Base-by-base conservation (phyloP, 345 rosid genomes). In the Heritiera fomes region DNA sequence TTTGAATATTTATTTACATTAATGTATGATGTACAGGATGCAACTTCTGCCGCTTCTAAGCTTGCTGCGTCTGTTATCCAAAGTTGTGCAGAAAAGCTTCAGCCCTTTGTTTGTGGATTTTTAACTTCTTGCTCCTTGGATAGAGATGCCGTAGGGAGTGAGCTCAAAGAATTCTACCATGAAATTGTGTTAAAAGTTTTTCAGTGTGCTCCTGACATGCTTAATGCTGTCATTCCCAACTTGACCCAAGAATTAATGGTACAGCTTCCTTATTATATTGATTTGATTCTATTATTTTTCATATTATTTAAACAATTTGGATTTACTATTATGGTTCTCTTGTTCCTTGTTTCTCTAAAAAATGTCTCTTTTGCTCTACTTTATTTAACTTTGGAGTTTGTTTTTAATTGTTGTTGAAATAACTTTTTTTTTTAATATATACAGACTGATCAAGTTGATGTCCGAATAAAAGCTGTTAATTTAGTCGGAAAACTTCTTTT, bases 391-490 rank as follows among this genome's bases (percentile, higher is more conserved):
- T 41, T 17, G 20, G 43, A 76, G 64, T 45, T 43, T 67, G 49
- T 75, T 17, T 43, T 71, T 23, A 1, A 17, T 5, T 70, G 17
- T 73, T 67, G 32, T 41, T 62, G 52, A 18, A 45, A 14, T 68
- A 50, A 50, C 53, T 34, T 56, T 68, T 8, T 69, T 14, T 15
- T 9, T 59, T 47, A 41, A 34, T 74, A 58, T 80, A 60, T 89
- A 73, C 84, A 95, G 98, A 85, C 90, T 81, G 97, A 93, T 87
- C 98, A 92, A 86, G 98, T 92, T 47, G 97, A 95, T 80, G 89
- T 90, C 71, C 91, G 98, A 81, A 86, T 92, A 84, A 95, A 91
- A 86, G 97, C 98, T 66, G 89, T 92, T 78, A 90, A 81, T 75
- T 87, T 95, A 86, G 78, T 88, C 75, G 98, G 96, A 84, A 89